These are phyloP conservation scores for Ceratocystiopsis brevicomis DNA, from an alignment of 2,329 filamentous ascomycete species.

Conservation along the genomic window DNA sequence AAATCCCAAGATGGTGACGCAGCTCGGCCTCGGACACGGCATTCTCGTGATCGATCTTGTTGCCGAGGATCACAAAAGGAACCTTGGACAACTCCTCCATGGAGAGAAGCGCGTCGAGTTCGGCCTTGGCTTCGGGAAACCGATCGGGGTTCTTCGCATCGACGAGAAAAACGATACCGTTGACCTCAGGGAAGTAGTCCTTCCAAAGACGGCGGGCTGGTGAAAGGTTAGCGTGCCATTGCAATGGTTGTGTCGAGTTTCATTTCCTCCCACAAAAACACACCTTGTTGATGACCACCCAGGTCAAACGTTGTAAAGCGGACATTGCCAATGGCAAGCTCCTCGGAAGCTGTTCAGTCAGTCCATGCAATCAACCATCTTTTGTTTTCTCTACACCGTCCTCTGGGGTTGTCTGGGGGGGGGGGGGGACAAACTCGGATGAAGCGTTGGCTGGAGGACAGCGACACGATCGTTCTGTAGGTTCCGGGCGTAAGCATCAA, in stretches of 20 bases:
- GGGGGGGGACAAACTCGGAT: conserved; percentile 52
- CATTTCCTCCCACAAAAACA: conserved; percentile 6
- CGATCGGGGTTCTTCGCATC: conserved; percentile 96
- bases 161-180: conserved; percentile 92
- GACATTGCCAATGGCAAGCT: conserved; percentile 81
- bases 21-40: conserved; percentile 92
- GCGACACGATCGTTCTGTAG: conserved; percentile 75
- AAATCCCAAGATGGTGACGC: conserved; percentile 76
- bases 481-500: no score
- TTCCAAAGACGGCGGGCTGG: conserved; percentile 83
- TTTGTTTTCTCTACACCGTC: not conserved
- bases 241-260: no score
- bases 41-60: conserved; percentile 98
- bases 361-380: not conserved
- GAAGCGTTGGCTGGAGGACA: conserved; percentile 74
- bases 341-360: conserved; percentile 51
- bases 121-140: conserved; percentile 83
- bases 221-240: no score
- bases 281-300: conserved; percentile 83
- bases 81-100: conserved; percentile 97
- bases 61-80: conserved; percentile 87
- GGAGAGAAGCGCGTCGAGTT: conserved; percentile 82
- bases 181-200: conserved; percentile 92
- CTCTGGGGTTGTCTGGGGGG: not conserved
- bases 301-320: conserved; percentile 91